phyloP scores from a whole-genome alignment of 257 asterid genomes.

The Rubia yunnanensis region DNA sequence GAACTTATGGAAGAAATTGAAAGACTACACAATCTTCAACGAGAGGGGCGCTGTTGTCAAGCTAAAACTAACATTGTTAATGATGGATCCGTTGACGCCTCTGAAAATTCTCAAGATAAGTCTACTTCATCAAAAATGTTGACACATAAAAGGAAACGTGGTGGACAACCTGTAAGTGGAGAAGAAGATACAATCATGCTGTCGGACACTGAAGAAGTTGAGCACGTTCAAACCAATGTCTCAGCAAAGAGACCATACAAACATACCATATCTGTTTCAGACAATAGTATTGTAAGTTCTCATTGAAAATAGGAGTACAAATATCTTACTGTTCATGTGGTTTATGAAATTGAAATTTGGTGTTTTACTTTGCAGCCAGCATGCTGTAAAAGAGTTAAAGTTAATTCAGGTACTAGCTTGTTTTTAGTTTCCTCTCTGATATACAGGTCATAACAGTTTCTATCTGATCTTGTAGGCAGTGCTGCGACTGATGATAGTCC shows the following conservation, averaged over 20 bases:
- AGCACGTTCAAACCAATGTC: conserved; percentile 4
- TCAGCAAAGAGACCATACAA: conserved; percentile 12
- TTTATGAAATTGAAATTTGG: not conserved
- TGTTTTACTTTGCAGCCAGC: conserved; percentile 41
- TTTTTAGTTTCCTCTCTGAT: not conserved
- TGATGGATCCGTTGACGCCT: conserved; percentile 17
- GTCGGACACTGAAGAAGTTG: conserved; percentile 8
- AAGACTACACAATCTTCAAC: conserved; percentile 40
- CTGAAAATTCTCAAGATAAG: conserved; percentile 28
- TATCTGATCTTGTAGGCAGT: conserved; percentile 28
- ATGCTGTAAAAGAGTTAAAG: conserved; percentile 47
- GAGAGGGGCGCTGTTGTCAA: conserved; percentile 10
- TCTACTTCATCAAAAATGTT: conserved; percentile 10
- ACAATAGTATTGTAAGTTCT: conserved; percentile 27
- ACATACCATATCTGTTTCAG: conserved; percentile 16
- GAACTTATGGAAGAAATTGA: conserved; percentile 49
- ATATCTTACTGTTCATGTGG: not conserved
- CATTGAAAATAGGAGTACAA: not conserved
- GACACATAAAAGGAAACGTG: conserved; percentile 31
- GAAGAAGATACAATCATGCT: conserved; percentile 7
- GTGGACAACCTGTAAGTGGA: conserved; percentile 14
- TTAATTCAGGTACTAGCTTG: conserved; percentile 42
- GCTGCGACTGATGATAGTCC: conserved; percentile 31
- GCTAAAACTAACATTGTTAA: conserved; percentile 24
- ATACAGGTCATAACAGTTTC: conserved; percentile 5